A percentile compares a stretch with the other conserved stretches of the same genome.
Evolutionary conservation across 1,139 yeast species (phyloP).

Genomic region (Kodamaea plutei): DNA sequence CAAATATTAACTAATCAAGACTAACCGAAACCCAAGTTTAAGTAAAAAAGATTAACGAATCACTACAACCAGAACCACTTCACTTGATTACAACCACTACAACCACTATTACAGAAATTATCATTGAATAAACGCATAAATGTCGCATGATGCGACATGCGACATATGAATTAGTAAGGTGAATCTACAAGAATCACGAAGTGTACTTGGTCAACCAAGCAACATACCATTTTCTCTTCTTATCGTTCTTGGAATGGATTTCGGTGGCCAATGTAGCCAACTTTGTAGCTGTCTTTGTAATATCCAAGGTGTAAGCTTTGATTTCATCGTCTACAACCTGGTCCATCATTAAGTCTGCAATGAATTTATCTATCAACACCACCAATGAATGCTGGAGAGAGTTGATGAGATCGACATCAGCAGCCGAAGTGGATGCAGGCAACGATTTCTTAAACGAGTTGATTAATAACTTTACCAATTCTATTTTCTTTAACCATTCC

Average conservation of each 20-base stretch:
- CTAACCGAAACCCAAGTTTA: no score
- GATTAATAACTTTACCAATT: constrained; percentile 50
- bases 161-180: no score
- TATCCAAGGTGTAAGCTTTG: constrained; percentile 19
- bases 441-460: constrained; percentile 54
- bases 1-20: no score
- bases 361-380: constrained; percentile 39
- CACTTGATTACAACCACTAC: no score
- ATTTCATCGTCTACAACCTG: constrained; percentile 30
- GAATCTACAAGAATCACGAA: no score
- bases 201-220: constrained; percentile 50
- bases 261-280: constrained; percentile 33
- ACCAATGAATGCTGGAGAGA: constrained; percentile 29
- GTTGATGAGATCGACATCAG: constrained; percentile 34
- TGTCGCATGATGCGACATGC: no score
- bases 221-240: constrained; percentile 47
- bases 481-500: constrained; percentile 50
- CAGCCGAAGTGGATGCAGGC: constrained; percentile 36
- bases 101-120: no score
- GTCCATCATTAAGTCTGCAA: constrained; percentile 48
- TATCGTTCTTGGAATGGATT: constrained; percentile 36
- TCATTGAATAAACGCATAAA: no score
- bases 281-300: constrained; percentile 26
- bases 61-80: no score
- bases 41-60: no score